Evolutionary conservation across 768 basidiomycete species (phyloP).

Genomic region (Mrakia frigida): DNA sequence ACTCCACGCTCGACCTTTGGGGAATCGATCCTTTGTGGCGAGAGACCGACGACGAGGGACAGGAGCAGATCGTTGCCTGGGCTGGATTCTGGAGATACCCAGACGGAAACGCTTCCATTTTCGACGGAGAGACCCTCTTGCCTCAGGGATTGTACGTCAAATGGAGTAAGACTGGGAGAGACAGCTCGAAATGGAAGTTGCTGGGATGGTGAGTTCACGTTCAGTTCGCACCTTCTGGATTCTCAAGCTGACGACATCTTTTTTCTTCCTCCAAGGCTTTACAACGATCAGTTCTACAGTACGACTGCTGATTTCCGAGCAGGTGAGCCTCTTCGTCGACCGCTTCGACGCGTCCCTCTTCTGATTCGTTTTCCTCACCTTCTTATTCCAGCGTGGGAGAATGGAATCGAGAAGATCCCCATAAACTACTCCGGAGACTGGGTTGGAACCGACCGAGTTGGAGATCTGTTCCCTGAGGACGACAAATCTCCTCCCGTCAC

Average conservation of each 20-base stretch:
- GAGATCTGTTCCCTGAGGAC: constrained; percentile 35
- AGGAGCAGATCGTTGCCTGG: constrained; percentile 37
- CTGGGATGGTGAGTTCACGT: constrained; percentile 33
- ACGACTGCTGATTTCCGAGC: constrained; percentile 38
- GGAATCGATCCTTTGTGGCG: constrained; percentile 42
- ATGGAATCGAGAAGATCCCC: constrained; percentile 51
- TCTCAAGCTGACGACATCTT: background rate
- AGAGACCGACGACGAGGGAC: constrained; percentile 35
- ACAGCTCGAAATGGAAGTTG: constrained; percentile 36
- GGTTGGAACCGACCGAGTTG: constrained; percentile 37
- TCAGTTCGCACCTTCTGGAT: background rate
- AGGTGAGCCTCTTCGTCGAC: too few species aligned
- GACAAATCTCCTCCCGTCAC: constrained; percentile 34
- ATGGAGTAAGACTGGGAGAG: constrained; percentile 39
- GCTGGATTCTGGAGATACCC: constrained; percentile 35
- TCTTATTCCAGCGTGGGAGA: constrained; percentile 37
- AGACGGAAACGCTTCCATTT: constrained; percentile 41
- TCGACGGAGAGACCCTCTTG: constrained; percentile 33
- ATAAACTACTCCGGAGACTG: constrained; percentile 36
- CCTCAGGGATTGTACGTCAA: constrained; percentile 39
- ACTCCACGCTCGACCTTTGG: constrained; percentile 33
- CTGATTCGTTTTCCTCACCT: too few species aligned
- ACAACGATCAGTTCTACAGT: constrained; percentile 37
- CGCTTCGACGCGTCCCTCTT: too few species aligned
- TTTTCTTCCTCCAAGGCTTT: constrained; percentile 44